phyloP scores from a whole-genome alignment of 2,329 filamentous ascomycete species.

The Phaeosphaeria sp. region DNA sequence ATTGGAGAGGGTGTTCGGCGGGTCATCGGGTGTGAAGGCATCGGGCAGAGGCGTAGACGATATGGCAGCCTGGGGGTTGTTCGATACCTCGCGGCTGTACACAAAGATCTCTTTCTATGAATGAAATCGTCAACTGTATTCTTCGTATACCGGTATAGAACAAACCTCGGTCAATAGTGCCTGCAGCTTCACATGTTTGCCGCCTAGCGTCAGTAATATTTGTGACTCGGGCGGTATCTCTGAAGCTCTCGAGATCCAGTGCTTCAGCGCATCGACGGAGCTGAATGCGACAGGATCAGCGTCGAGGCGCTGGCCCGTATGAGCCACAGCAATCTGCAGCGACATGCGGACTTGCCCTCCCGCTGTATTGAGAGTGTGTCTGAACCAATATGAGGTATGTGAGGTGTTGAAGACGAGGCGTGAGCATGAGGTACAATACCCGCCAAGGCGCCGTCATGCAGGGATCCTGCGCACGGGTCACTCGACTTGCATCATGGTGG shows the following conservation, averaged over 20 bases:
- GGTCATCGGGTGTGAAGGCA: slow-evolving; percentile 65
- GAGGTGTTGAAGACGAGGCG: slow-evolving; percentile 14
- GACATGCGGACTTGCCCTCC: slow-evolving; percentile 68
- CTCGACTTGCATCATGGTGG: slow-evolving; percentile 24
- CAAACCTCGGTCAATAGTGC: slow-evolving; percentile 79
- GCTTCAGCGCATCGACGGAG: slow-evolving; percentile 82
- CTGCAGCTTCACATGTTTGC: slow-evolving; percentile 83
- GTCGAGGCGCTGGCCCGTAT: slow-evolving; percentile 85
- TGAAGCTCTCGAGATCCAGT: slow-evolving; percentile 78
- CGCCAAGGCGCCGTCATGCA: slow-evolving; percentile 35
- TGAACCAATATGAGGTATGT: slow-evolving; percentile 21
- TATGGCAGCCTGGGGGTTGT: slow-evolving; percentile 54
- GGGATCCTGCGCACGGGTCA: slow-evolving; percentile 37
- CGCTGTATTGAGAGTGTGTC: slow-evolving; percentile 27
- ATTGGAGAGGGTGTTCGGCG: slow-evolving; percentile 82
- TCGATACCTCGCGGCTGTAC: slow-evolving; percentile 74
- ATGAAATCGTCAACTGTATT: slow-evolving; percentile 10
- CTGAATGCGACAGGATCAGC: slow-evolving; percentile 78
- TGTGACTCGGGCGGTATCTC: slow-evolving; percentile 79
- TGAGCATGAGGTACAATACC: slow-evolving; percentile 29
- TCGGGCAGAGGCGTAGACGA: slow-evolving; percentile 63
- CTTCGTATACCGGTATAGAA: not conserved
- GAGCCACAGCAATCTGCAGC: slow-evolving; percentile 88
- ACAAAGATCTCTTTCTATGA: slow-evolving; percentile 84
- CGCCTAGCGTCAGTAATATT: slow-evolving; percentile 84